A percentile compares a stretch with the other conserved stretches of the same genome.
Conservation (phyloP, 1,139 yeast genomes). For the Zygoascus meyerae region DNA sequence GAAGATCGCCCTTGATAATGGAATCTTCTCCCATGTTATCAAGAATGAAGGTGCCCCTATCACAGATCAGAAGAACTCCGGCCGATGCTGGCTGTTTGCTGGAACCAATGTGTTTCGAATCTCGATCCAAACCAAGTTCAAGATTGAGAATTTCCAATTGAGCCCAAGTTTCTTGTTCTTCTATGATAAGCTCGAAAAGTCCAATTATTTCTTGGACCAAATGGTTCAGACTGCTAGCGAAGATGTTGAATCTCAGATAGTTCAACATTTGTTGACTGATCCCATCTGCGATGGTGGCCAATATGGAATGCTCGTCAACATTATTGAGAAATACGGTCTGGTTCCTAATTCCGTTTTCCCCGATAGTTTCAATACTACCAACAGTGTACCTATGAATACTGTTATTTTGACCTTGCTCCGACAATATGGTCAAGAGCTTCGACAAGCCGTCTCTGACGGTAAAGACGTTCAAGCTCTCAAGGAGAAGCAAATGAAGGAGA, state of each 20-base stretch:
- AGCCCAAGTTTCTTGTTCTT: constrained; percentile 54
- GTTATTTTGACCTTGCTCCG: constrained; percentile 62
- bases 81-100: constrained; percentile 87
- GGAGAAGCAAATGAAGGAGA: constrained; percentile 48
- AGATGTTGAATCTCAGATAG: constrained; percentile 60
- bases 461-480: constrained; percentile 37
- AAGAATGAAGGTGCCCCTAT: constrained; percentile 63
- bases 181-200: constrained; percentile 67
- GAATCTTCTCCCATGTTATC: constrained; percentile 55
- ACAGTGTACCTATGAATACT: constrained; percentile 52
- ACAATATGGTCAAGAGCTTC: constrained; percentile 64
- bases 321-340: constrained; percentile 70
- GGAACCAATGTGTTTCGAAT: constrained; percentile 66
- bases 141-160: constrained; percentile 50
- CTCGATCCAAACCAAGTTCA: constrained; percentile 54
- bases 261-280: constrained; percentile 53
- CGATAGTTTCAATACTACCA: constrained; percentile 61
- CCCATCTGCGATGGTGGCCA: constrained; percentile 84
- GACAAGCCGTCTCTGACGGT: constrained; percentile 39
- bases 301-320: constrained; percentile 72
- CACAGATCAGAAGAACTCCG: constrained; percentile 67
- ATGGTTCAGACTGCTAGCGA: constrained; percentile 59
- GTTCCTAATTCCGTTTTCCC: constrained; percentile 70
- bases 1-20: constrained; percentile 35
- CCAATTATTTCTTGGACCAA: constrained; percentile 72